Base-by-base conservation (phyloP, 192 early-diverging fungal genomes). In the Coemansia sp. region DNA sequence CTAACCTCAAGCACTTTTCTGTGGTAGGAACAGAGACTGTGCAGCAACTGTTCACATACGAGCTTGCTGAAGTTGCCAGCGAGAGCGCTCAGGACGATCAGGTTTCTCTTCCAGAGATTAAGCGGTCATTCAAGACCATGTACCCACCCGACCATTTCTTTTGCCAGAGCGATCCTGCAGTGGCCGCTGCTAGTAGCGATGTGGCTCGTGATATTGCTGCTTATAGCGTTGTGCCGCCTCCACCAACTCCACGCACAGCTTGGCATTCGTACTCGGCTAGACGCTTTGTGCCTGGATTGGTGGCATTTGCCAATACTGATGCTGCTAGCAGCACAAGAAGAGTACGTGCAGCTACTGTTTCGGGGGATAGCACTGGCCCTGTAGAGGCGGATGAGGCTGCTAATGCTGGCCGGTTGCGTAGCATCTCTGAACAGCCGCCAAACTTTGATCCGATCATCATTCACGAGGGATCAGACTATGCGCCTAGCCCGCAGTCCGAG, bases 211-310 rank as follows among this genome's bases (percentile, higher is more conserved):
- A 53, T n/a, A 35, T 47, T 30, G 46, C 50, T 8, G 50, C 31
- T 1, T n/a, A 14, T 12, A 21, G 48, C 3, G 48, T 16, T 21
- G 48, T 41, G 19, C 12, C 55, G 8, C 49, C 21, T 1, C 59
- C 48, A 7, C 54, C 36, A 31, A 61, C 44, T 19, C 60, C 60
- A 12, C 60, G 50, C 38, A 56, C 44, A 5, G 55, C 55, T 20
- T 69, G 67, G 55, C 41, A 46, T 31, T 49, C 51, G 15, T 52
- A 52, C 39, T 44, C 59, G 44, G 28, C 70, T 21, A 49, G 50
- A 6, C 54, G 63, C 18, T 74, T 68, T 68, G 63, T 74, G 5
- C 72, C 72, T n/a, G 72, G 72, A 0, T 55, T 74, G 20, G 36
- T 68, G 42, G 72, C 65, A 5, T 73, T 73, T 51, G 52, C 64